These are phyloP conservation scores for Pseudozyma sp. DNA, from an alignment of 1,284 basidiomycete genomes.

Conservation along the genomic window DNA sequence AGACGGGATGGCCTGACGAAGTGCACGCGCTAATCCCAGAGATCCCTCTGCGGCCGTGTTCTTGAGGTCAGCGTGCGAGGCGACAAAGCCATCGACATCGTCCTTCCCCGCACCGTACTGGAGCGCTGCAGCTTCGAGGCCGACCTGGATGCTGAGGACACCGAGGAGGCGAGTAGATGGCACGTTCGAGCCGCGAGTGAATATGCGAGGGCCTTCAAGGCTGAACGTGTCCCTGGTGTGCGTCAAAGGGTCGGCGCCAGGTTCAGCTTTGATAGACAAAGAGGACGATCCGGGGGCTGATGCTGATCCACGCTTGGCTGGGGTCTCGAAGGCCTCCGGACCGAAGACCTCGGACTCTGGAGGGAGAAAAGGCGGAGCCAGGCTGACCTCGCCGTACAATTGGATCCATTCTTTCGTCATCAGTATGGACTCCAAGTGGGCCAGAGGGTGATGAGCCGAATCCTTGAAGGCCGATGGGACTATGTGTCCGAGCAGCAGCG, in stretches of 20 bases:
- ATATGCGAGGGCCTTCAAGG: neutral
- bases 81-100: slow-evolving; percentile 42
- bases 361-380: slow-evolving; percentile 36
- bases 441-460: slow-evolving; percentile 26
- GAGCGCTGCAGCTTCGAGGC: slow-evolving; percentile 41
- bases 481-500: slow-evolving; percentile 31
- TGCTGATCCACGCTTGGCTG: neutral
- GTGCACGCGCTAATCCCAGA: slow-evolving; percentile 23
- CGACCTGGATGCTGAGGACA: slow-evolving; percentile 33
- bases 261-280: slow-evolving; percentile 1
- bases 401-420: slow-evolving; percentile 42
- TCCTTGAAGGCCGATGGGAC: slow-evolving; percentile 37
- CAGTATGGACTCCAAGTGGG: slow-evolving; percentile 18
- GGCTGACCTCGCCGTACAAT: slow-evolving; percentile 45
- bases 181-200: neutral
- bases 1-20: slow-evolving; percentile 29
- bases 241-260: neutral
- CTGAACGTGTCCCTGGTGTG: neutral
- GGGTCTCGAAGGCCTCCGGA: slow-evolving; percentile 6
- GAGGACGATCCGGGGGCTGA: neutral
- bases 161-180: slow-evolving; percentile 37
- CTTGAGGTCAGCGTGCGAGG: slow-evolving; percentile 29
- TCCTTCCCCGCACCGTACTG: slow-evolving; percentile 33
- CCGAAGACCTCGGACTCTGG: slow-evolving; percentile 27
- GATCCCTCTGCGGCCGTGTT: slow-evolving; percentile 23